phyloP scores from a whole-genome alignment of 371 early-diverging fungal species.

The Rhizopus arrhizus region DNA sequence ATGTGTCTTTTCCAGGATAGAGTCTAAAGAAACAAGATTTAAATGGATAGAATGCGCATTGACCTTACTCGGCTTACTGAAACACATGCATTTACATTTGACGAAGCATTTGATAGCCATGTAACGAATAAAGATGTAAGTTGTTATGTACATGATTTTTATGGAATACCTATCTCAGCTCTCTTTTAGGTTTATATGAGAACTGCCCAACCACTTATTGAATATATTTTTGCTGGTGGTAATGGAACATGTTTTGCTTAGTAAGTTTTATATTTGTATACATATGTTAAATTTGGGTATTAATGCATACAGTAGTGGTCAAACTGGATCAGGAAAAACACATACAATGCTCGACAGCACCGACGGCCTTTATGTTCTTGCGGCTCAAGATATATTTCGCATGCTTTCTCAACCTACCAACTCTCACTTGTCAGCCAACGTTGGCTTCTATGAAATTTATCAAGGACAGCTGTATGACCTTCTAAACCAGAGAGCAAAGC shows the following conservation, averaged over 20 bases:
- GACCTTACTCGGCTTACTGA: constrained; percentile 95
- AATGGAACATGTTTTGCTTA: constrained; percentile 98
- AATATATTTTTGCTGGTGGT: constrained; percentile 88
- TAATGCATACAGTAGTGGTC: constrained; percentile 69
- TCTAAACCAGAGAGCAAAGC: constrained; percentile 80
- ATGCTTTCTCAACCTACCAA: constrained; percentile 70
- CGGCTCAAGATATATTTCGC: constrained; percentile 89
- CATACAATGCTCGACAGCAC: constrained; percentile 94
- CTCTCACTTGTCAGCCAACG: constrained; percentile 74
- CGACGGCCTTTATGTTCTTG: constrained; percentile 87
- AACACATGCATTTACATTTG: constrained; percentile 93
- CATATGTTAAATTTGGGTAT: constrained; percentile 58
- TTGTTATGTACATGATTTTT: neutral
- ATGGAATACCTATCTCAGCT: too few species aligned
- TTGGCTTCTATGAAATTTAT: constrained; percentile 97
- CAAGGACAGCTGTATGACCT: constrained; percentile 95
- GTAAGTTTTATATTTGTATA: constrained; percentile 81
- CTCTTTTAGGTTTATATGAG: constrained; percentile 59
- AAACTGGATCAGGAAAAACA: constrained; percentile 97
- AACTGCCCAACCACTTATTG: constrained; percentile 88
- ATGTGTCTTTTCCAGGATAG: neutral
- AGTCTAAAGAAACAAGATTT: neutral
- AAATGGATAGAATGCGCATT: constrained; percentile 73
- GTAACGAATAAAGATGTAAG: constrained; percentile 78
- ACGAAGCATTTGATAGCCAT: constrained; percentile 91